These are phyloP conservation scores for Protea cynaroides DNA, from an alignment of 164 flowering plant species.

Conservation along the genomic window DNA sequence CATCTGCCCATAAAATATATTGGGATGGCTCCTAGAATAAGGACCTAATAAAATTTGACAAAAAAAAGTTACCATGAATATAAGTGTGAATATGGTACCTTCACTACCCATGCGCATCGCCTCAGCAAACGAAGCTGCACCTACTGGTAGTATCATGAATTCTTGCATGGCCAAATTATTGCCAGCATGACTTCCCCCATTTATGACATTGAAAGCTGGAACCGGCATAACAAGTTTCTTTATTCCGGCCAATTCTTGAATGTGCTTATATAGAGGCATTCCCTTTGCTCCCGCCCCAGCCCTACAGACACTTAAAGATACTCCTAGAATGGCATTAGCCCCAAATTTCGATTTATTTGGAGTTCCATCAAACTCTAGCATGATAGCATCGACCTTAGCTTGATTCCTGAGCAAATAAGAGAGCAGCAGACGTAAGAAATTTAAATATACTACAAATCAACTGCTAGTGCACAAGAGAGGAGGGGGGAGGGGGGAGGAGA, in stretches of 20 bases:
- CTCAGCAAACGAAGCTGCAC: constrained; percentile 87
- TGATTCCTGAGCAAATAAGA: constrained; percentile 45
- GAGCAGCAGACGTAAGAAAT: neutral
- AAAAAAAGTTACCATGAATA: neutral
- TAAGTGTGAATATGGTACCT: constrained; percentile 34
- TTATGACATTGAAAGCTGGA: constrained; percentile 96
- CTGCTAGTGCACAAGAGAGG: too few relatives aligned
- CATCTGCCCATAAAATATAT: too few relatives aligned
- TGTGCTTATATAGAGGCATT: constrained; percentile 83
- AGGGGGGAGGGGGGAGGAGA: too few relatives aligned
- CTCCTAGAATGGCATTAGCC: constrained; percentile 93
- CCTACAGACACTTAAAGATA: constrained; percentile 84
- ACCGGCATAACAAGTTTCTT: constrained; percentile 98
- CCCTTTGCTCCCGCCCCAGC: constrained; percentile 98
- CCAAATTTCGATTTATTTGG: constrained; percentile 87
- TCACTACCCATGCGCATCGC: constrained; percentile 97
- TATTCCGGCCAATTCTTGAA: constrained; percentile 79
- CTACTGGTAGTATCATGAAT: constrained; percentile 94
- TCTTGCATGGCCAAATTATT: constrained; percentile 98
- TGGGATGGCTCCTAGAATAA: neutral
- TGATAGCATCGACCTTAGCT: constrained; percentile 73
- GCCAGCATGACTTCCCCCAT: constrained; percentile 99
- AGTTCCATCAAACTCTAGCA: constrained; percentile 94
- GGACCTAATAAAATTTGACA: neutral
- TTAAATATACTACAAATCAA: too few relatives aligned